Percentiles rank a stretch among this genome's conserved stretches.
phyloP scores from a whole-genome alignment of 768 basidiomycete species.

The Auriculariales sp. region DNA sequence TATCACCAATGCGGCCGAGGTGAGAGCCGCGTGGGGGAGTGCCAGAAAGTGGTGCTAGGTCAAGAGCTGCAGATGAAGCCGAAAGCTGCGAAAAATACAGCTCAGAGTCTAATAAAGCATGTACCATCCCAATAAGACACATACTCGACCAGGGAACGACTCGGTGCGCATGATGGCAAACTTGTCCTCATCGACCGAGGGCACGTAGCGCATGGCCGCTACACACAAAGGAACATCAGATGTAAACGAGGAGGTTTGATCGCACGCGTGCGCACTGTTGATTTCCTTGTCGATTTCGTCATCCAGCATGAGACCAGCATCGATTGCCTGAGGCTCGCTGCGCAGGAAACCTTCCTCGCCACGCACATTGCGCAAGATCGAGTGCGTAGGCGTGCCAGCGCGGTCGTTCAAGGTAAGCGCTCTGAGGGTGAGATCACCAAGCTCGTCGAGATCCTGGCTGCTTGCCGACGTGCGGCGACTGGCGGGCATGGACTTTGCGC shows the following conservation, averaged over 20 bases:
- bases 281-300: conserved; percentile 90
- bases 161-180: conserved; percentile 29
- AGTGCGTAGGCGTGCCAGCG: conserved; percentile 33
- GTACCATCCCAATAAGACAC: background rate
- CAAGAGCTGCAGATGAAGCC: conserved; percentile 81
- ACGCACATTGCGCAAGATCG: conserved; percentile 24
- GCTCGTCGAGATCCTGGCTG: conserved; percentile 62
- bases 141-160: conserved; percentile 31
- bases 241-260: conserved; percentile 5
- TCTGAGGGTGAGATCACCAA: conserved; percentile 52
- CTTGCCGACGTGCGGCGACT: conserved; percentile 83
- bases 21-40: conserved; percentile 56
- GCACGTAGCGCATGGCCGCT: conserved; percentile 83
- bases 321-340: conserved; percentile 19
- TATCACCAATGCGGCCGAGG: conserved; percentile 35
- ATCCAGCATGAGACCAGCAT: conserved; percentile 82
- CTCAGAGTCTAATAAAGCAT: background rate
- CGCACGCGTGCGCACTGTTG: conserved; percentile 48
- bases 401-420: conserved; percentile 35
- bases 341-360: conserved; percentile 36
- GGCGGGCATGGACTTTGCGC: conserved; percentile 87
- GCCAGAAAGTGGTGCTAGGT: conserved; percentile 80
- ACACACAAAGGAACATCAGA: conserved; percentile 5
- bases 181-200: conserved; percentile 75
- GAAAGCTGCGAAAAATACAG: conserved; percentile 37